Evolutionary conservation across 2,329 filamentous ascomycete genomes (phyloP).

Genomic region (Botrytis hyacinthi): DNA sequence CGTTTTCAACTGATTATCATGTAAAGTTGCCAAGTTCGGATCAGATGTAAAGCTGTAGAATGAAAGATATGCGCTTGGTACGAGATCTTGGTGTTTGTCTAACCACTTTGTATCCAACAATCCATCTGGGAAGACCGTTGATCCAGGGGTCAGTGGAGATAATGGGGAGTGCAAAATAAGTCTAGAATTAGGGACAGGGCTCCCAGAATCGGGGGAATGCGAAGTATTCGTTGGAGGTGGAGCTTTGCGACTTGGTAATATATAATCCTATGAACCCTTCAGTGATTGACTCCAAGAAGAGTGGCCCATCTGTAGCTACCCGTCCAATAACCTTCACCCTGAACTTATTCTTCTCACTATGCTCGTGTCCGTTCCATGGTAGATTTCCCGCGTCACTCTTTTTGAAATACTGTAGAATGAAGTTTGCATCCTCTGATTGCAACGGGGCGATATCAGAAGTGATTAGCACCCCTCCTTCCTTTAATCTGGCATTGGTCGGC

Average conservation of each 20-base stretch:
- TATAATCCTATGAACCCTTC: slow-evolving; percentile 46
- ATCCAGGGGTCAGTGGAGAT: slow-evolving; percentile 82
- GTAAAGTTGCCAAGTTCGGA: slow-evolving; percentile 68
- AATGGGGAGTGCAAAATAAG: slow-evolving; percentile 82
- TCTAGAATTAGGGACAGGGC: slow-evolving; percentile 43
- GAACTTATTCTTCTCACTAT: slow-evolving; percentile 53
- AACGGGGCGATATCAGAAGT: slow-evolving; percentile 69
- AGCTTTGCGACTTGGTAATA: slow-evolving; percentile 56
- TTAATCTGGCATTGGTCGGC: slow-evolving; percentile 32
- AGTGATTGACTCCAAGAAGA: slow-evolving; percentile 31
- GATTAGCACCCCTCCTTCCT: slow-evolving; percentile 51
- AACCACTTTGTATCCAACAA: slow-evolving; percentile 81
- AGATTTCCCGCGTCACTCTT: slow-evolving; percentile 61
- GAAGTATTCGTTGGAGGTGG: slow-evolving; percentile 42
- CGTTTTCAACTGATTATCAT: slow-evolving; percentile 82
- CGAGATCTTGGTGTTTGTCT: slow-evolving; percentile 79
- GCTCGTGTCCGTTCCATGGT: slow-evolving; percentile 64
- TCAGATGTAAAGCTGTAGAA: slow-evolving; percentile 79
- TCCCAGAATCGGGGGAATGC: slow-evolving; percentile 43
- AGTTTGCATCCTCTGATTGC: slow-evolving; percentile 61
- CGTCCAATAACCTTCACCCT: slow-evolving; percentile 73
- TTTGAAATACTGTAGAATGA: slow-evolving; percentile 64
- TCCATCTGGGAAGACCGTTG: slow-evolving; percentile 84
- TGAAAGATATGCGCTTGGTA: slow-evolving; percentile 77
- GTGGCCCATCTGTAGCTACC: slow-evolving; percentile 53